Base-by-base conservation (phyloP, 495 filamentous ascomycete species). In the Penicillium steckii region DNA sequence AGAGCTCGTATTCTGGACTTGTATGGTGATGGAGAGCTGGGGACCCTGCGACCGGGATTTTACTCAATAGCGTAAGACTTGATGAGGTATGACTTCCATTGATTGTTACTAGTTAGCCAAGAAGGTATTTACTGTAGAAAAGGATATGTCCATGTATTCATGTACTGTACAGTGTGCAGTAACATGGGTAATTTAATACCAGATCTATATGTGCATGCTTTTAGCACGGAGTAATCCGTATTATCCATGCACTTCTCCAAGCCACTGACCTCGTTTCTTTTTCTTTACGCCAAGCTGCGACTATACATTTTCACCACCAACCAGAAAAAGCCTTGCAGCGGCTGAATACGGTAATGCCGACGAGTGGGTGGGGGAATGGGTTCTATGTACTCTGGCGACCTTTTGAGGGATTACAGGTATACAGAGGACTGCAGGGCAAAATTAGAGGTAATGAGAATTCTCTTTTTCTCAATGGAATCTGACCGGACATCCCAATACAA, bases 291-390 rank as follows among this genome's bases (percentile, higher is more conserved):
- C n/a, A 15, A 37, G 33, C 15, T n/a, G 15, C 18, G 2, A 15
- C n/a, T 37, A 49, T 25, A 23, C 22, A 50, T 9, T 3, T 23
- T 29, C 17, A 32, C 29, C 10, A 26, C 8, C 12, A 8, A 18
- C 18, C 13, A 23, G 21, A 29, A 22, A n/a, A 13, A 15, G 13
- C n/a, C 29, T 33, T 55, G 41, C 25, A 19, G 24, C 54, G 15
- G 56, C 56, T 23, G 46, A 43, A 8, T 67, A 46, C 32, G 58
- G 58, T 37, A 53, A 53, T 21, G 26, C 53, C 18, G 46, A 45
- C 5, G 37, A 19, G 19, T 68, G 62, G 48, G 63, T 57, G 8
- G 50, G 44, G 12, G 26, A 27, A 27, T 27, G 26, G 10, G 10
- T 5, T 27, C 26, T 27, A 5, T 27, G 4, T 27, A 5, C n/a